Evolutionary conservation across 2,329 filamentous ascomycete genomes (phyloP), one percentile per base, ranked within the genome.

Genomic region (Ascomycota sp.): DNA sequence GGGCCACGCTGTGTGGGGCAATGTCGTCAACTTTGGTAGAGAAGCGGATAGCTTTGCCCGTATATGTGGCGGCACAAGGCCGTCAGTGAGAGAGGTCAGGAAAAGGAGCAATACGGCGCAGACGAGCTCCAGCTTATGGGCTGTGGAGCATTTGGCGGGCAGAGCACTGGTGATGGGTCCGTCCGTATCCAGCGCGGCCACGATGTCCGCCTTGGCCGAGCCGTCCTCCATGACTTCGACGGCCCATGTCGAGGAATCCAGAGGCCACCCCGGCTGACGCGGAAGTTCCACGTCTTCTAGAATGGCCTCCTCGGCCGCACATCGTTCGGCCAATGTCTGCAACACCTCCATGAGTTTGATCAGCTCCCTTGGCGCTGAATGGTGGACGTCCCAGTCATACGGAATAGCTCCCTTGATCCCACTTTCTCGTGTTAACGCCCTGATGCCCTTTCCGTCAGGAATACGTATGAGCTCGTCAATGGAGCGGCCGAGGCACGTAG

Each of bases 401-500:
- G 58, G 62, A 38, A 67, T 75, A 40, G 60, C 57, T 2, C 61
- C 62, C 3, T 54, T 51, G 10, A 58, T 57, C 6, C 48, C 44
- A 16, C 47, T 47, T 5, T 51, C 47, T 12, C 45, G 40, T 28
- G 58, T 41, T 29, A 73, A 63, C 7, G 50, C 56, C 13, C 82
- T 61, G 37, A 78, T 78, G 6, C 89, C 76, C 5, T 21, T 21
- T 21, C 84, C 82, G 9, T 67, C 84, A 0, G 89, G 84, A 5
- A 93, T 71, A 12, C 76, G 72, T 33, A 91, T 81, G 7, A 98
- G 64, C 46, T 92, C 84, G 38, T 84, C 76, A n/a, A 98, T 66
- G 0, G 79, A 84, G 28, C 81, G 72, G 0, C 80, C 81, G 33
- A 95, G 79, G 44, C 74, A 79, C 0, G 81, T 82, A 7, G 78